Percentiles rank a stretch among this genome's conserved stretches.
Evolutionary conservation across 2,329 filamentous ascomycete species (phyloP).

Genomic region (Botryosphaeria agaves): DNA sequence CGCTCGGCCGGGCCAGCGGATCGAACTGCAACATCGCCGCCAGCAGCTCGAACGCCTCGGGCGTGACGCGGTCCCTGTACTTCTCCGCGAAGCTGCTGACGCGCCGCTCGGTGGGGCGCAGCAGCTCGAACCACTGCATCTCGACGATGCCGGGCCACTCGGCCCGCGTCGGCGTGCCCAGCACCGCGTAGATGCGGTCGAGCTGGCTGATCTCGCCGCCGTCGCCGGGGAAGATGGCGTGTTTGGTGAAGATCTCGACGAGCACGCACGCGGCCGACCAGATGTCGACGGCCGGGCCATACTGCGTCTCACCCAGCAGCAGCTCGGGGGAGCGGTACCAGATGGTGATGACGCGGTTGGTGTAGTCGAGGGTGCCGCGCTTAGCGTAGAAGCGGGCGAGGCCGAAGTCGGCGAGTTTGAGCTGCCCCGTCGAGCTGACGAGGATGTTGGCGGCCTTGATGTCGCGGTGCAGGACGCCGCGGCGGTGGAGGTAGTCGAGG

Average conservation of each 20-base stretch:
- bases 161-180: slow-evolving; percentile 69
- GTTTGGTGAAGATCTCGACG: slow-evolving; percentile 86
- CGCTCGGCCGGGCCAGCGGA: slow-evolving; percentile 64
- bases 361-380: slow-evolving; percentile 81
- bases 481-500: slow-evolving; percentile 78
- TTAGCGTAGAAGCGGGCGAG: slow-evolving; percentile 94
- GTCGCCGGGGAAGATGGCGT: slow-evolving; percentile 88
- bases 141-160: slow-evolving; percentile 87
- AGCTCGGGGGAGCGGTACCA: slow-evolving; percentile 92
- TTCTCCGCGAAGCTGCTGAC: slow-evolving; percentile 65
- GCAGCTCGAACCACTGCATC: slow-evolving; percentile 92
- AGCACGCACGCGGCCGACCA: slow-evolving; percentile 97
- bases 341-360: slow-evolving; percentile 95
- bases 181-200: slow-evolving; percentile 85
- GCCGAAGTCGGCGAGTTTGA: slow-evolving; percentile 93
- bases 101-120: slow-evolving; percentile 59
- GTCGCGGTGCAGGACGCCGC: slow-evolving; percentile 89
- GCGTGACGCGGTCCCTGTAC: slow-evolving; percentile 60
- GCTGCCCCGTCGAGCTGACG: slow-evolving; percentile 70
- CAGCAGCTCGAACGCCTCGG: slow-evolving; percentile 69
- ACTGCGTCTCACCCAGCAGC: slow-evolving; percentile 78
- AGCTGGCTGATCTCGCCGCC: slow-evolving; percentile 92
- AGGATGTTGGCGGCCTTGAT: slow-evolving; percentile 98
- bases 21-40: slow-evolving; percentile 79
- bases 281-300: slow-evolving; percentile 78